These are phyloP conservation scores for Quercus cerris DNA, from an alignment of 306 rosid genomes.

Conservation along the genomic window DNA sequence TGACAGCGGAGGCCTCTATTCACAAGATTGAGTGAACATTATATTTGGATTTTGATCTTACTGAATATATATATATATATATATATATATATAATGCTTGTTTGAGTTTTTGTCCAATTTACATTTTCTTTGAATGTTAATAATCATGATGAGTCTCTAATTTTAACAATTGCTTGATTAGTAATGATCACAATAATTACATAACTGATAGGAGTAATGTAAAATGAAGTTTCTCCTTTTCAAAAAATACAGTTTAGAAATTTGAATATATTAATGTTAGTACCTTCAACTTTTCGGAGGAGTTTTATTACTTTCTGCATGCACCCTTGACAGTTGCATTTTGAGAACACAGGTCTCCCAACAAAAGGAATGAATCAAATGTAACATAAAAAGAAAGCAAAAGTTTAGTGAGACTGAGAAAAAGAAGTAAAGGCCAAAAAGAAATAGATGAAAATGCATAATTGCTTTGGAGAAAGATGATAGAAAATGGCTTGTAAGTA, in stretches of 20 bases:
- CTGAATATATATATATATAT: too few relatives aligned
- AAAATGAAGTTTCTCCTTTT: too few relatives aligned
- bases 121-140: too few relatives aligned
- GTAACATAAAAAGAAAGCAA: background rate
- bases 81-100: too few relatives aligned
- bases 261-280: background rate
- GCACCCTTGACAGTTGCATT: constrained; percentile 62
- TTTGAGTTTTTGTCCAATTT: too few relatives aligned
- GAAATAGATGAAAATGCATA: background rate
- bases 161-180: background rate
- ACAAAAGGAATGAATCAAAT: background rate
- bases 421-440: background rate
- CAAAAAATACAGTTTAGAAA: background rate
- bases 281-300: constrained; percentile 49
- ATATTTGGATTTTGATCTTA: too few relatives aligned
- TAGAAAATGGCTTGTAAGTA: background rate
- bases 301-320: constrained; percentile 38
- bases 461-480: background rate
- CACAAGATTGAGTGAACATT: too few relatives aligned
- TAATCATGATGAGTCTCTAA: background rate
- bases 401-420: background rate
- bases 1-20: too few relatives aligned
- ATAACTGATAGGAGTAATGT: background rate
- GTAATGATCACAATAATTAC: background rate
- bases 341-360: constrained; percentile 43